These are phyloP conservation scores for Hibiscus tridactylites DNA, from an alignment of 345 rosid genomes.

Conservation along the genomic window DNA sequence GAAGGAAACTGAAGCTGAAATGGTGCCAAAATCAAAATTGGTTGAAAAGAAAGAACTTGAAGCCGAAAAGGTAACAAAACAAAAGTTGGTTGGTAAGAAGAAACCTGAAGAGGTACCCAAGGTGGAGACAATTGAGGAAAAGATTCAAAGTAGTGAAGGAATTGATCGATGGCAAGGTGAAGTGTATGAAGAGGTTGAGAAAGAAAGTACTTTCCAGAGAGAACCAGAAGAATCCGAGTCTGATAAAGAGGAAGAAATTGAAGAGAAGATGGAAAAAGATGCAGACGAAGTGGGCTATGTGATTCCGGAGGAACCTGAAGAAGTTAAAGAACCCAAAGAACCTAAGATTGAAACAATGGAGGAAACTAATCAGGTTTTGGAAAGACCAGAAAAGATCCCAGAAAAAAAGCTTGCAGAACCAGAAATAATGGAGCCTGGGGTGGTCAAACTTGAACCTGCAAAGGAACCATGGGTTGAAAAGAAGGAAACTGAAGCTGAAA, in stretches of 20 bases:
- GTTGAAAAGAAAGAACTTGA: background rate
- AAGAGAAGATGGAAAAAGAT: background rate
- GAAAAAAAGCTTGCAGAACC: slow-evolving; percentile 10
- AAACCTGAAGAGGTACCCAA: background rate
- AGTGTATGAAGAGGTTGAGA: slow-evolving; percentile 5
- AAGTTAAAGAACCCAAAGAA: background rate
- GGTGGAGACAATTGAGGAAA: background rate
- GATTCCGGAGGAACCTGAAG: background rate
- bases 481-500: no score
- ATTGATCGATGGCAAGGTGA: background rate
- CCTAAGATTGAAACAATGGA: background rate
- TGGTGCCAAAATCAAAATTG: background rate
- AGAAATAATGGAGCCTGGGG: background rate
- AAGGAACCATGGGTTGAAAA: background rate
- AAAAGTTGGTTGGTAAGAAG: no score
- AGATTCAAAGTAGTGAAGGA: background rate
- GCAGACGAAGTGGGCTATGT: background rate
- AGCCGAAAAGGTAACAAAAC: no score
- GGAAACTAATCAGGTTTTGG: background rate
- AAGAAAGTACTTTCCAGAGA: background rate
- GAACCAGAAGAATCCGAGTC: background rate
- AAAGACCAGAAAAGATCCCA: background rate
- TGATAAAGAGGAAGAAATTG: background rate
- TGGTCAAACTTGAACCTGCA: background rate
- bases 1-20: slow-evolving; percentile 1